phyloP scores from a whole-genome alignment of 2,329 filamentous ascomycete species.

The Aspergillus ochraceus region DNA sequence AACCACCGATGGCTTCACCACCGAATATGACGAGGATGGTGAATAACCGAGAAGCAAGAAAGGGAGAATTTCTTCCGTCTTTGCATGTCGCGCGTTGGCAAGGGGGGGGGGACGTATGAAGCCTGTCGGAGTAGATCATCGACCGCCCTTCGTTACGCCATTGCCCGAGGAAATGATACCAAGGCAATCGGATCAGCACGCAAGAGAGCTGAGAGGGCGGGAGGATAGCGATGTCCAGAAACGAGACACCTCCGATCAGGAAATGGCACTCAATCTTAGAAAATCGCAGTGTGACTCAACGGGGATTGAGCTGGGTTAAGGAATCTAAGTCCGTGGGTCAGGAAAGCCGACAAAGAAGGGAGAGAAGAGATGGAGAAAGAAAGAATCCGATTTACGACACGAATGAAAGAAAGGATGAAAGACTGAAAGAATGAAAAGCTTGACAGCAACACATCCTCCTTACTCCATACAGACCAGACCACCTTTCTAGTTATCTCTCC shows the following conservation, averaged over 20 bases:
- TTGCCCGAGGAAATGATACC: constrained; percentile 19
- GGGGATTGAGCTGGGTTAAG: background rate
- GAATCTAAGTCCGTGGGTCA: background rate
- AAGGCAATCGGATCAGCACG: constrained; percentile 8
- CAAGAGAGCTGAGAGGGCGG: background rate
- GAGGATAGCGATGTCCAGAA: background rate
- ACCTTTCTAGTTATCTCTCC: too few species aligned
- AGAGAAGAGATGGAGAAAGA: constrained; percentile 1
- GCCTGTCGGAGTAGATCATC: background rate
- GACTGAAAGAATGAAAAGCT: background rate
- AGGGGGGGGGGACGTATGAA: background rate
- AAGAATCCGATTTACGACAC: background rate
- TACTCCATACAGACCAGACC: too few species aligned
- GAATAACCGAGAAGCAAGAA: background rate
- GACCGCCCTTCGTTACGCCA: constrained; percentile 19
- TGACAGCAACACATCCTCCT: background rate
- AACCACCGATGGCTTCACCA: background rate
- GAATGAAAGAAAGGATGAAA: background rate
- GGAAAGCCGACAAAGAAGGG: background rate
- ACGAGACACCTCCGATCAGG: background rate
- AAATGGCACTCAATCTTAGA: background rate
- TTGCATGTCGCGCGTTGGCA: background rate
- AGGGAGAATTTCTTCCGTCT: constrained; percentile 11
- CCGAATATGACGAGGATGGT: background rate
- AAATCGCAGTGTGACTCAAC: background rate